A percentile compares a stretch with the other conserved stretches of the same genome.
phyloP scores from a whole-genome alignment of 2,329 filamentous ascomycete species.

The Cercospora canescens region DNA sequence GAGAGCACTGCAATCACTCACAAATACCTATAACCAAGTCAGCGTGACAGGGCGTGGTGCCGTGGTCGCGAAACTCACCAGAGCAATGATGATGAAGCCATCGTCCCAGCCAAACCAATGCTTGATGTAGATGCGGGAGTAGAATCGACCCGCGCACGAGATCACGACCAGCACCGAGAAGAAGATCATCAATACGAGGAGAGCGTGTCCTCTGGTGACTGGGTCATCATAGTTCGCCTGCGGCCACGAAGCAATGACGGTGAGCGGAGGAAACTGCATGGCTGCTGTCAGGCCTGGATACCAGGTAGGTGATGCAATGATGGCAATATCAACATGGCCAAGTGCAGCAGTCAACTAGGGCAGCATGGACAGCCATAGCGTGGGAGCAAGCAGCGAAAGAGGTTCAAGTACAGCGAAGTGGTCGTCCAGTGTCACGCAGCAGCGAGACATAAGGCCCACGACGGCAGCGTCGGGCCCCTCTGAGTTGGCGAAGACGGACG shows the following conservation, averaged over 20 bases:
- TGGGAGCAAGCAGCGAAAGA: neutral
- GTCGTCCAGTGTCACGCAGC: neutral
- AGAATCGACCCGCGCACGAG: slow-evolving; percentile 41
- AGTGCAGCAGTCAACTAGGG: neutral
- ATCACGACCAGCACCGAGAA: slow-evolving; percentile 40
- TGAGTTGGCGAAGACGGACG: neutral
- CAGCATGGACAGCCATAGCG: neutral
- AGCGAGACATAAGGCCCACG: neutral
- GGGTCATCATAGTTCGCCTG: slow-evolving; percentile 45
- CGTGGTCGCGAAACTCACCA: slow-evolving; percentile 30
- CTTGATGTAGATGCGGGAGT: slow-evolving; percentile 43
- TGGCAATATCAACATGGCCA: slow-evolving; percentile 10
- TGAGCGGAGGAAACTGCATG: slow-evolving; percentile 32
- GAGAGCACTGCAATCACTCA: neutral
- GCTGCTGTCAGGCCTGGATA: neutral
- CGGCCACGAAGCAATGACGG: slow-evolving; percentile 41
- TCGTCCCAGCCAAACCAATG: slow-evolving; percentile 47
- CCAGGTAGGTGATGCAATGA: neutral
- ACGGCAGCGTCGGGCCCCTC: neutral
- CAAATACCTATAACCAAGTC: slow-evolving; percentile 4
- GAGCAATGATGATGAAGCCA: slow-evolving; percentile 41
- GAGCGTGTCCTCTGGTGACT: slow-evolving; percentile 39
- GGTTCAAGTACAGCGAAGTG: neutral
- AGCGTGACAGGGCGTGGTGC: neutral
- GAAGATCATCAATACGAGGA: slow-evolving; percentile 42